phyloP scores from a whole-genome alignment of 306 rosid genomes.

The Dryas octopetala region DNA sequence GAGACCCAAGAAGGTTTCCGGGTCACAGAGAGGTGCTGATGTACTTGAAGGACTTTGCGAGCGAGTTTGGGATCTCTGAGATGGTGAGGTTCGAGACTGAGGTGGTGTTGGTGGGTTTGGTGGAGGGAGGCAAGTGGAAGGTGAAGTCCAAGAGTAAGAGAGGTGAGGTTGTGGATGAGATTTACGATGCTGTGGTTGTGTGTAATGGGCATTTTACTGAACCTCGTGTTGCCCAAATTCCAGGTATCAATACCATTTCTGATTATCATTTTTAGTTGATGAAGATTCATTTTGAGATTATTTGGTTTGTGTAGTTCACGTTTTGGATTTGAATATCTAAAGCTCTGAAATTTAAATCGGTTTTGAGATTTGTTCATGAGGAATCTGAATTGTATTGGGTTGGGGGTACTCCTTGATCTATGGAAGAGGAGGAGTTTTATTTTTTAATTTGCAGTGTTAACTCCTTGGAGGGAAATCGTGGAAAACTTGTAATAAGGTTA shows the following conservation, averaged over 20 bases:
- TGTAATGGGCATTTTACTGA: slow-evolving; percentile 40
- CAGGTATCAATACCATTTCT: slow-evolving; percentile 24
- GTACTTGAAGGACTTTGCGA: slow-evolving; percentile 46
- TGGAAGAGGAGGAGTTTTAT: too few species aligned
- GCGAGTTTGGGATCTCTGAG: slow-evolving; percentile 36
- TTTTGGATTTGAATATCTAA: not conserved
- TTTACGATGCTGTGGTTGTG: slow-evolving; percentile 49
- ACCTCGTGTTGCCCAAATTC: slow-evolving; percentile 43
- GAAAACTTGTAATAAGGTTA: too few species aligned
- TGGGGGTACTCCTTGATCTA: not conserved
- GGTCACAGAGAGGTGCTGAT: slow-evolving; percentile 47
- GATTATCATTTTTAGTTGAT: not conserved
- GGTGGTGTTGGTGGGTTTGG: slow-evolving; percentile 37
- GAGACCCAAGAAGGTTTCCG: slow-evolving; percentile 55
- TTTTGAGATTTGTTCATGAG: not conserved
- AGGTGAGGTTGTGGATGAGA: slow-evolving; percentile 20
- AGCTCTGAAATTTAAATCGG: not conserved
- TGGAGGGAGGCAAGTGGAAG: slow-evolving; percentile 36
- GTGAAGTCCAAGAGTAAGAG: slow-evolving; percentile 32
- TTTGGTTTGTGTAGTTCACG: too few species aligned
- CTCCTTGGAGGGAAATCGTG: not conserved
- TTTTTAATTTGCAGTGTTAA: not conserved
- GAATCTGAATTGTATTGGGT: not conserved
- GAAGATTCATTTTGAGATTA: not conserved
- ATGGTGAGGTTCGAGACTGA: slow-evolving; percentile 40